phyloP scores from a whole-genome alignment of 768 basidiomycete species.

The Kwoniella heveanensis region DNA sequence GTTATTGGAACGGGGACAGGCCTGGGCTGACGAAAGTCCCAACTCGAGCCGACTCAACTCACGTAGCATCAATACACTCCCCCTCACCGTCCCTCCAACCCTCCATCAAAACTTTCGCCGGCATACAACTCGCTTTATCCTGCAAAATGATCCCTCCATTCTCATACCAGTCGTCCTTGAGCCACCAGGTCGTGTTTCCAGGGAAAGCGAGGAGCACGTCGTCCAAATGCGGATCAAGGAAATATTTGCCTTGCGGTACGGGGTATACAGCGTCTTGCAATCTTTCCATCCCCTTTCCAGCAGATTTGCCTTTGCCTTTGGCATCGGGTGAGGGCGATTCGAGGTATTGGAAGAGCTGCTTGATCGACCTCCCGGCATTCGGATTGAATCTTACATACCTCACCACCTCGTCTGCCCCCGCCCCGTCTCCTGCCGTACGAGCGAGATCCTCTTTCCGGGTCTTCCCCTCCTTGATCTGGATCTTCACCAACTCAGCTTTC shows the following conservation, averaged over 20 bases:
- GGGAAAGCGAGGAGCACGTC: conserved; percentile 79
- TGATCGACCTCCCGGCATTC: conserved; percentile 33
- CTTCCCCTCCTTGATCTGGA: conserved; percentile 54
- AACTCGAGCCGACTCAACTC: no score
- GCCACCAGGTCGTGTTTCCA: conserved; percentile 65
- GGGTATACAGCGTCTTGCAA: conserved; percentile 33
- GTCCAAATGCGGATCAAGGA: conserved; percentile 75
- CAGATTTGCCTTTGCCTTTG: not conserved
- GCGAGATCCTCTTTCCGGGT: conserved; percentile 49
- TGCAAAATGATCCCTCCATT: conserved; percentile 86
- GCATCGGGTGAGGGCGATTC: not conserved
- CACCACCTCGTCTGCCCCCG: conserved; percentile 37
- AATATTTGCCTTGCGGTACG: conserved; percentile 59
- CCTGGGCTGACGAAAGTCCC: no score
- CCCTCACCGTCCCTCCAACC: conserved; percentile 58
- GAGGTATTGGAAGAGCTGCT: not conserved
- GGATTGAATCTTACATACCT: conserved; percentile 55
- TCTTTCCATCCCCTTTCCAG: conserved; percentile 5
- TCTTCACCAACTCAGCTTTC: conserved; percentile 72
- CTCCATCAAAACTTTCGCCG: conserved; percentile 77
- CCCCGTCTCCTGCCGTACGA: conserved; percentile 55
- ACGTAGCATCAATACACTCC: conserved; percentile 79
- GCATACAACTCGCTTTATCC: conserved; percentile 98
- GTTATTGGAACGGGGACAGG: no score
- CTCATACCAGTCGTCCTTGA: conserved; percentile 61